Conservation (phyloP, 768 basidiomycete genomes). For the Thelephora aurantiotincta region DNA sequence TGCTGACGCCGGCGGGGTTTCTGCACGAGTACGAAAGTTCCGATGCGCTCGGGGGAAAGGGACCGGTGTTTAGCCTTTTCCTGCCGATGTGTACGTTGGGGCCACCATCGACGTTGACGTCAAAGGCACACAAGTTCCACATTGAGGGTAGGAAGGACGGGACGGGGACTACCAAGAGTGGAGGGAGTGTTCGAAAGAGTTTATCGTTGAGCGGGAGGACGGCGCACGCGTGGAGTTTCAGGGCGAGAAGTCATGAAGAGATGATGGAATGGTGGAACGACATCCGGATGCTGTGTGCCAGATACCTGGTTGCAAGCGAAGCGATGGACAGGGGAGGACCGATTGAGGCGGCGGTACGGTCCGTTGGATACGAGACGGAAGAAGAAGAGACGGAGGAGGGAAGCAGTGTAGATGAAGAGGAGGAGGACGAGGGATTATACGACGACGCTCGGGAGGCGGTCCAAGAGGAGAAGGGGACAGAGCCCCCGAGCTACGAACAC, state of each 20-base stretch:
- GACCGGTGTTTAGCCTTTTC: constrained; percentile 77
- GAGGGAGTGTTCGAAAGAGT: constrained; percentile 25
- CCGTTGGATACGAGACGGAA: constrained; percentile 79
- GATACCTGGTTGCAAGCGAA: constrained; percentile 91
- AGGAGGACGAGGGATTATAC: constrained; percentile 34
- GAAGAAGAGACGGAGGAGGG: constrained; percentile 51
- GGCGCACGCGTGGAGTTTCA: constrained; percentile 75
- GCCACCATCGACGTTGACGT: constrained; percentile 58
- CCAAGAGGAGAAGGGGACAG: constrained; percentile 27
- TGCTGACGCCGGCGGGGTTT: constrained; percentile 93
- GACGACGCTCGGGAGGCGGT: constrained; percentile 29
- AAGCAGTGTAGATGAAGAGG: constrained; percentile 38
- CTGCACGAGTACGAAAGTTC: constrained; percentile 81
- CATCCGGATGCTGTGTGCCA: constrained; percentile 80
- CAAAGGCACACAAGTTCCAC: constrained; percentile 88
- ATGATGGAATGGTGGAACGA: constrained; percentile 99
- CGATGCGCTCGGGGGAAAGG: constrained; percentile 46
- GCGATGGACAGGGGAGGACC: constrained; percentile 86
- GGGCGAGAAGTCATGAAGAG: constrained; percentile 79
- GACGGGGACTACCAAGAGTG: constrained; percentile 45
- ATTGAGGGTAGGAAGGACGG: constrained; percentile 88
- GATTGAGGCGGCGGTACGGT: constrained; percentile 81
- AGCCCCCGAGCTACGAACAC: constrained; percentile 50
- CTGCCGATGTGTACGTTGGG: constrained; percentile 92
- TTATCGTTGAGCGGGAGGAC: constrained; percentile 17